Evolutionary conservation across 306 rosid genomes (phyloP), one percentile per base, ranked within the genome.

Genomic region (Chamaecrista fasciculata): DNA sequence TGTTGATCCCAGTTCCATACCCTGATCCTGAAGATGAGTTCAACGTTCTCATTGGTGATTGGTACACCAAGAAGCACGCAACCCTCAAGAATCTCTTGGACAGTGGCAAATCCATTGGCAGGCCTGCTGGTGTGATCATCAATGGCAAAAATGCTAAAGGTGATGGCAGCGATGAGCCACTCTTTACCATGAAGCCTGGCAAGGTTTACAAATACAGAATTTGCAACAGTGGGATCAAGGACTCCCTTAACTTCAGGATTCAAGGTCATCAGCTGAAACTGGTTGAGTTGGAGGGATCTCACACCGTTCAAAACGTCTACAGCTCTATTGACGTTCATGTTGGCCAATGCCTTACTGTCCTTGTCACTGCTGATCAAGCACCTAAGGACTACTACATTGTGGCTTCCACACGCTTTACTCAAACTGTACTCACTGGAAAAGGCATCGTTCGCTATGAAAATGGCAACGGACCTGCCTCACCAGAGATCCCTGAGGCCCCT

Each of bases 1-100:
- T 70, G 5, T 49, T 80, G 36, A 83, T 86, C 66, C 91, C 91
- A 3, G 88, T 86, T 12, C 91, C 91, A 1, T 58, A 58, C 9
- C 64, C 64, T 3, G 44, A 58, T 58, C 64, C 64, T 4, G 64
- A 58, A 26, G 64, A 58, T 18, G 64, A 58, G 64, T 58, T 16
- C 44, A 58, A 58, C 10, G 43, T 58, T 34, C 1, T 83, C 53
- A 76, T 83, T 6, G 86, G 86, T 7, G 91, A 86, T 11, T 86
- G 91, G 91, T 86, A 78, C 69, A 53, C 72, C 39, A 83, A 86
- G 78, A 76, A 80, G 68, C 91, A 86, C 50, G 4, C 56, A n/a
- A 15, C 56, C 21, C 81, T 86, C 1, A 66, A 14, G 46, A 26
- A 67, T 0, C 23, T 73, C 23, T 24, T 83, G 71, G 88, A 86